A percentile compares a stretch with the other conserved stretches of the same genome.
These are phyloP conservation scores for Blastomyces emzantsi DNA, from an alignment of 2,329 filamentous ascomycete genomes.

Conservation along the genomic window DNA sequence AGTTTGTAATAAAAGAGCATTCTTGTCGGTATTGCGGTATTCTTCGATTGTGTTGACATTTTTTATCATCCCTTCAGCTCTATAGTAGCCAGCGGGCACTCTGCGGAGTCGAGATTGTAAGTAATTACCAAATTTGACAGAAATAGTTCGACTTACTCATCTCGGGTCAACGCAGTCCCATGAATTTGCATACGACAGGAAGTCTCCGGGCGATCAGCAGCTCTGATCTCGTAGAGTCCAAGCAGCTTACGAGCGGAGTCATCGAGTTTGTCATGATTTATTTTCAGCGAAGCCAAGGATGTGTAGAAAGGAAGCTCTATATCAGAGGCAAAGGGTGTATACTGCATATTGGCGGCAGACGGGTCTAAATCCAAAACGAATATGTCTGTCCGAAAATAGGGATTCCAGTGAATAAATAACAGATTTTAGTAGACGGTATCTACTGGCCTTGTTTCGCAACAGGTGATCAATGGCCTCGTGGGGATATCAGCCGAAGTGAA, in stretches of 20 bases:
- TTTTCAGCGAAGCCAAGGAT: constrained; percentile 82
- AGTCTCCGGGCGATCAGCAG: constrained; percentile 58
- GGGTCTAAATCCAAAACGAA: background rate
- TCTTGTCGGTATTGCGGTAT: constrained; percentile 76
- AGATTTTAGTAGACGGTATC: background rate
- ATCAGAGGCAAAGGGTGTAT: constrained; percentile 84
- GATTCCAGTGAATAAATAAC: constrained; percentile 1
- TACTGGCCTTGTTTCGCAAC: background rate
- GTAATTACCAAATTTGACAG: background rate
- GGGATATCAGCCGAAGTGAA: constrained; percentile 2
- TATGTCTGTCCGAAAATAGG: background rate
- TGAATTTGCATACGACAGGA: constrained; percentile 87
- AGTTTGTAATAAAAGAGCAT: constrained; percentile 65
- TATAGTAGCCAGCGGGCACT: constrained; percentile 59
- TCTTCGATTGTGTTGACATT: constrained; percentile 96
- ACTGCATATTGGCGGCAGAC: constrained; percentile 47
- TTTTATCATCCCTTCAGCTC: constrained; percentile 87
- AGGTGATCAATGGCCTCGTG: constrained; percentile 2
- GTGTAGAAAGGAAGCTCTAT: constrained; percentile 95
- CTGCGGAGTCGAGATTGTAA: constrained; percentile 33
- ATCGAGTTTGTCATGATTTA: constrained; percentile 94
- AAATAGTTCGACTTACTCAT: constrained; percentile 53
- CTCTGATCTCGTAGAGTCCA: constrained; percentile 79
- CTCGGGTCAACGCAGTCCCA: constrained; percentile 72
- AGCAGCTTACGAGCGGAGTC: constrained; percentile 81